Evolutionary conservation across 805 yeast species (phyloP).

Genomic region (Myxozyma lipomycoides): DNA sequence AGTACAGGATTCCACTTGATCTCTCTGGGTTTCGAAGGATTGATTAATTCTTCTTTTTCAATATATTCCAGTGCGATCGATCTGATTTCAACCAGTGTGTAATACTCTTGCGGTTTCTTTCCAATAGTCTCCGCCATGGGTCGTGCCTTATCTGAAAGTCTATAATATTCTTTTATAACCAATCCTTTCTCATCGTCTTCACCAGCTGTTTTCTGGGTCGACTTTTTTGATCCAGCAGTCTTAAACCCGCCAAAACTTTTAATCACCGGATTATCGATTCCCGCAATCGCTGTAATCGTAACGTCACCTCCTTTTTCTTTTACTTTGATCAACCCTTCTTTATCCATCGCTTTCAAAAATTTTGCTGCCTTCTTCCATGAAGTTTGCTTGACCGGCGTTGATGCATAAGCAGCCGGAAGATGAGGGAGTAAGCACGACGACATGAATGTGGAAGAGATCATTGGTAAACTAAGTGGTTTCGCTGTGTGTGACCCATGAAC

Average conservation of each 20-base stretch:
- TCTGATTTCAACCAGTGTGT: conserved; percentile 54
- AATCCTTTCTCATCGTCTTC: background rate
- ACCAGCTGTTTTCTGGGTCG: conserved; percentile 17
- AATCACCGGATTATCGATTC: conserved; percentile 46
- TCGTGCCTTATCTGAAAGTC: conserved; percentile 43
- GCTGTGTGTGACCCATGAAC: conserved; percentile 47
- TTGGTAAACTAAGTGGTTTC: conserved; percentile 51
- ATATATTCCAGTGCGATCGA: conserved; percentile 55
- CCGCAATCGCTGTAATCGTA: conserved; percentile 50
- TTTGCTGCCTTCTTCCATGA: conserved; percentile 88
- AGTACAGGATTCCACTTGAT: conserved; percentile 56
- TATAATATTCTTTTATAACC: conserved; percentile 13
- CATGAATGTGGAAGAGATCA: conserved; percentile 70
- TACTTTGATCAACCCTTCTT: conserved; percentile 58
- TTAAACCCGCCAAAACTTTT: conserved; percentile 64
- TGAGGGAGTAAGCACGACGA: conserved; percentile 64
- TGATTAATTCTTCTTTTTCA: conserved; percentile 47
- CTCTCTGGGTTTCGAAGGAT: conserved; percentile 49
- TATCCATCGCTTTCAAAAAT: conserved; percentile 82
- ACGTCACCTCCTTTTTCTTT: conserved; percentile 87
- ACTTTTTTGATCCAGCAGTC: conserved; percentile 16
- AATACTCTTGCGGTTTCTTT: conserved; percentile 46
- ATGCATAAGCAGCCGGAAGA: conserved; percentile 48
- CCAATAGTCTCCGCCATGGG: conserved; percentile 46
- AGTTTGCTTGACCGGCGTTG: conserved; percentile 61